Base-by-base conservation (phyloP, 2,329 filamentous ascomycete genomes). In the Plenodomus lindquistii region DNA sequence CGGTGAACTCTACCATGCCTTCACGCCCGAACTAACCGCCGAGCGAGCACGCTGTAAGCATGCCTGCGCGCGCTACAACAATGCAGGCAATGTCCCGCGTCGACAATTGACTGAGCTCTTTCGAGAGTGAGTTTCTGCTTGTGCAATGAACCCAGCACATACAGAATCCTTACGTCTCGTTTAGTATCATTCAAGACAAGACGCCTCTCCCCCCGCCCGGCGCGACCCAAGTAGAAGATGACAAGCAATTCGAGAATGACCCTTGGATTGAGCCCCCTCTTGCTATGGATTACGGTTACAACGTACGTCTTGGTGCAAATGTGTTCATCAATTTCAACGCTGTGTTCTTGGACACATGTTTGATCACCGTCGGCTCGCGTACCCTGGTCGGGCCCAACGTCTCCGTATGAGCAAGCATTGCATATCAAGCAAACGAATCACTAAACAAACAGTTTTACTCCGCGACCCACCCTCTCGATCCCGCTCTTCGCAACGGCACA, bases 371-470 rank as follows among this genome's bases (percentile, higher is more conserved):
- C 40, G 91, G 91, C 0, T 81, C 85, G 4, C 84, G 91, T 44
- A 93, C 89, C 1, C 75, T 96, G 20, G 76, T 94, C 36, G 91
- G 89, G 0, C 89, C 91, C 1, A 89, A 90, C 65, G 88, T 91
- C 36, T 85, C 79, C 15, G 27, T 31, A 31, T 31, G 27, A 31
- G 11, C 4, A 10, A 6, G 5, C 11, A 15, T 13, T 13, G 10
- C 27, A 4, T 11, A 31, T 31, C 4, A 11, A 15, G 11, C 27
- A 31, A 15, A 31, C 11, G 15, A 8, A 31, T 31, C 27, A 31
- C 27, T 31, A 15, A 31, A 31, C 27, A 4, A 4, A 31, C 15
- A 31, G 31, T 82, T 96, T 59, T 96, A 83, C 69, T 83, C 83
- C 34, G 91, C 83, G 1, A 85, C 81, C 0, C 91, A 96, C 71